phyloP scores from a whole-genome alignment of 768 basidiomycete genomes.

The Suillus clintonianus region DNA sequence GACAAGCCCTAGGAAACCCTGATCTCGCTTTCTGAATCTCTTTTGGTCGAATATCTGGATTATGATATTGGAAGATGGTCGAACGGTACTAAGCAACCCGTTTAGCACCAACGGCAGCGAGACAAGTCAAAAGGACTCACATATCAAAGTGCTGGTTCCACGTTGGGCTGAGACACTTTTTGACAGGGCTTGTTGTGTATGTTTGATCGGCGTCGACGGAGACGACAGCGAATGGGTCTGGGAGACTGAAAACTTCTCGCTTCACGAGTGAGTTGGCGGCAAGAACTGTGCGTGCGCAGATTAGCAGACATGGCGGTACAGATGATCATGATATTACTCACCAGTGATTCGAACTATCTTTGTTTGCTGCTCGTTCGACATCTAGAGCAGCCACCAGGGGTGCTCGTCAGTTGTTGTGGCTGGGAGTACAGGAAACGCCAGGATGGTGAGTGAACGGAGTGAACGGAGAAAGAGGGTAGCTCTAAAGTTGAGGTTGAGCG shows the following conservation, averaged over 20 bases:
- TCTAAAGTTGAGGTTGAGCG: neutral
- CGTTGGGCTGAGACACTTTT: constrained; percentile 66
- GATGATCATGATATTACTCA: neutral
- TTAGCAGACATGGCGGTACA: neutral
- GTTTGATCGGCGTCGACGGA: constrained; percentile 86
- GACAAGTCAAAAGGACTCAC: constrained; percentile 46
- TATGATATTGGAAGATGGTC: constrained; percentile 70
- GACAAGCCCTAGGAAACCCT: constrained; percentile 68
- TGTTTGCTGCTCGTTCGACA: neutral
- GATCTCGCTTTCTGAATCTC: constrained; percentile 86
- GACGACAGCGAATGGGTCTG: constrained; percentile 88
- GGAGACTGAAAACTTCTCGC: constrained; percentile 76
- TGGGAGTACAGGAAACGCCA: neutral
- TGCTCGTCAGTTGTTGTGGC: neutral
- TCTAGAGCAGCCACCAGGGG: neutral
- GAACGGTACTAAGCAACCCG: constrained; percentile 55
- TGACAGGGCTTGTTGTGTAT: constrained; percentile 72
- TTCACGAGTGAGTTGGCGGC: constrained; percentile 76
- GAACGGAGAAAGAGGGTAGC: neutral
- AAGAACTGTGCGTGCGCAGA: constrained; percentile 54
- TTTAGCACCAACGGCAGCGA: constrained; percentile 6
- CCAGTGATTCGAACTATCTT: neutral
- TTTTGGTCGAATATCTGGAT: constrained; percentile 91
- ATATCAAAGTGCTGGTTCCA: constrained; percentile 89
- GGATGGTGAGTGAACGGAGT: neutral